These are phyloP conservation scores for Pythium grandisporangium DNA, from an alignment of 352 stramenopile genomes.

Conservation along the genomic window DNA sequence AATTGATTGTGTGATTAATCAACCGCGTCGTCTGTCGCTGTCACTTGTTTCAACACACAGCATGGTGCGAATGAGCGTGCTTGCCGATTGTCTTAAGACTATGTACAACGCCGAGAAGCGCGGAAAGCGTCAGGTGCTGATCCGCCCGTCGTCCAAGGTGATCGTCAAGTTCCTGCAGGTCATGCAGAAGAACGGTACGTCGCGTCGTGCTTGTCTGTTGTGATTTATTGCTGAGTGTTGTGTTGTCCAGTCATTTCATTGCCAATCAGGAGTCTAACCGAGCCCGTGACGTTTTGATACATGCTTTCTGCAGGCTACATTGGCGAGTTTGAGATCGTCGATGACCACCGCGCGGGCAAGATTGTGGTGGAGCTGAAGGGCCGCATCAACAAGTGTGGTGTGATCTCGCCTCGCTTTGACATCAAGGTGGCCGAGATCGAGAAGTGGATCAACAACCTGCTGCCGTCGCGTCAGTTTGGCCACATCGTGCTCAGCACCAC, in stretches of 20 bases:
- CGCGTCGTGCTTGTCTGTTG: no score
- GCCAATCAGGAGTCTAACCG: not conserved
- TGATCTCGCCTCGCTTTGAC: conserved; percentile 99
- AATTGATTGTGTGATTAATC: conserved; percentile 36
- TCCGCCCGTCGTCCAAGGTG: conserved; percentile 99
- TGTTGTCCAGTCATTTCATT: not conserved
- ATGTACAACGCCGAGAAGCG: conserved; percentile 99
- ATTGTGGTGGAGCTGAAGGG: conserved; percentile 98
- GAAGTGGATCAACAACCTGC: conserved; percentile 99
- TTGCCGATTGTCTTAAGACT: conserved; percentile 99
- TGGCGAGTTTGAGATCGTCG: conserved; percentile 99
- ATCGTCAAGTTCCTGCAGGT: conserved; percentile 99
- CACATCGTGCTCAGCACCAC: conserved; percentile 92
- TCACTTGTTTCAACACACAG: conserved; percentile 18
- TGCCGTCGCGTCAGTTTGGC: conserved; percentile 98
- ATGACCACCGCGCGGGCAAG: conserved; percentile 99
- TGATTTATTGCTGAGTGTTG: no score
- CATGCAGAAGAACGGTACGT: conserved; percentile 99
- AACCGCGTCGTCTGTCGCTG: conserved; percentile 7
- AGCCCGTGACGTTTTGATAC: no score
- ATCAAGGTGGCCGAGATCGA: conserved; percentile 95
- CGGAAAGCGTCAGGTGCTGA: conserved; percentile 98
- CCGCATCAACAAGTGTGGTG: conserved; percentile 99
- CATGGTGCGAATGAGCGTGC: conserved; percentile 99
- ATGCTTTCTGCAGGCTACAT: conserved; percentile 99